phyloP scores from a whole-genome alignment of 116 monocot genomes.

The Dioscorea cayenensis region DNA sequence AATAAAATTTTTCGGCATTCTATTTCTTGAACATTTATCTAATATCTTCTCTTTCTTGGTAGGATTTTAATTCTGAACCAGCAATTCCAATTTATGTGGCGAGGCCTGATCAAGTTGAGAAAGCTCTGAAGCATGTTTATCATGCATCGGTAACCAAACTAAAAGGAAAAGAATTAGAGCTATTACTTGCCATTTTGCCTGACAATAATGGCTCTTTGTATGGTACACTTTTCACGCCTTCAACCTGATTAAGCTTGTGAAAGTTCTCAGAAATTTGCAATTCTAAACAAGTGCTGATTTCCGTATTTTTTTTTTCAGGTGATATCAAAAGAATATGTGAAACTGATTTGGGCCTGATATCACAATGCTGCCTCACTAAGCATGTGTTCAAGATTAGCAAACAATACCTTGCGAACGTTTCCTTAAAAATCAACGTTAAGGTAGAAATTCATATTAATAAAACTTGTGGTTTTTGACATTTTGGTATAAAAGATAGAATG shows the following conservation, averaged over 20 bases:
- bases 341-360: conserved; percentile 54
- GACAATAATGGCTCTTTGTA: conserved; percentile 58
- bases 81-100: conserved; percentile 22
- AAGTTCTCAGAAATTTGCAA: neutral
- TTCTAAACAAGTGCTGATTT: neutral
- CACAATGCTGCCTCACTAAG: conserved; percentile 60
- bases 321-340: conserved; percentile 59
- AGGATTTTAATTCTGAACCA: conserved; percentile 48
- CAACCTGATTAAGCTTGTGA: neutral
- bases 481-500: neutral
- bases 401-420: conserved; percentile 55
- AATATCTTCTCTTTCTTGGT: neutral
- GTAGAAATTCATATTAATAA: conserved; percentile 1
- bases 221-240: conserved; percentile 14
- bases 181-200: conserved; percentile 47
- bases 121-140: conserved; percentile 37
- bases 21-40: neutral
- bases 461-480: neutral
- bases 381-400: conserved; percentile 45
- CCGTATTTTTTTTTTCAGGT: conserved; percentile 17
- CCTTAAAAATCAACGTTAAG: conserved; percentile 59
- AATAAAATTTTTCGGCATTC: neutral
- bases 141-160: conserved; percentile 20
- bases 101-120: conserved; percentile 34
- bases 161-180: conserved; percentile 44